Base-by-base conservation (phyloP, 140 eudicot genomes). In the Ambrosia hybrid region DNA sequence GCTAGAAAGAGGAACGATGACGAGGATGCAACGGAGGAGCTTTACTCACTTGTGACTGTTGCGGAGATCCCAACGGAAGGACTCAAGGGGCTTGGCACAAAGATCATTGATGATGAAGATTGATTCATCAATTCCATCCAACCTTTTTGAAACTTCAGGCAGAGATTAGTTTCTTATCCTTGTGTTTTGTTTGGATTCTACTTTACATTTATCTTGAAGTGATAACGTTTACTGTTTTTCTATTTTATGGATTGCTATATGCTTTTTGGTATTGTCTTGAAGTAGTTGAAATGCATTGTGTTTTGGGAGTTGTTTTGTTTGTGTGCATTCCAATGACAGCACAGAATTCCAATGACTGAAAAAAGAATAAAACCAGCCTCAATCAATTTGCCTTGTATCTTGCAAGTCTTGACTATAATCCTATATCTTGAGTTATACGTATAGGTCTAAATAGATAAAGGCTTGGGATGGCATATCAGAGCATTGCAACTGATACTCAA, bases 1-100 rank as follows among this genome's bases (percentile, higher is more conserved):
- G 95, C 96, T 6, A 86, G 96, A 53, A 90, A 90, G 89, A 88
- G 96, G 72, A 90, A 90, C 13, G 96, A 90, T 15, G 96, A 90
- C 26, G 95, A 90, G 48, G 96, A 90, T 79, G 96, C 96, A 0
- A 89, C 85, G 72, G 96, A 89, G 51, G 96, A 89, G 70, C 91
- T 89, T 11, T 89, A 84, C 82, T 87, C 96, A 14, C 90, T 90
- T 17, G 96, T 90, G 5, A 90, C 96, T 0, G 94, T 90, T 57
- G 83, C 91, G 0, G 96, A 90, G 73, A 85, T 85, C 77, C 94
- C 95, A 46, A 46, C 85, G 0, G 91, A 82, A 70, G 96, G 96
- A 0, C 76, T 90, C 34, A 85, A 81, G 88, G 95, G 96, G 0
- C 82, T 90, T 36, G 95, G 96, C 51, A 85, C 96, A 45, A 82